Evolutionary conservation across 345 rosid genomes (phyloP), one percentile per base, ranked within the genome.

Genomic region (Arabis alpina): DNA sequence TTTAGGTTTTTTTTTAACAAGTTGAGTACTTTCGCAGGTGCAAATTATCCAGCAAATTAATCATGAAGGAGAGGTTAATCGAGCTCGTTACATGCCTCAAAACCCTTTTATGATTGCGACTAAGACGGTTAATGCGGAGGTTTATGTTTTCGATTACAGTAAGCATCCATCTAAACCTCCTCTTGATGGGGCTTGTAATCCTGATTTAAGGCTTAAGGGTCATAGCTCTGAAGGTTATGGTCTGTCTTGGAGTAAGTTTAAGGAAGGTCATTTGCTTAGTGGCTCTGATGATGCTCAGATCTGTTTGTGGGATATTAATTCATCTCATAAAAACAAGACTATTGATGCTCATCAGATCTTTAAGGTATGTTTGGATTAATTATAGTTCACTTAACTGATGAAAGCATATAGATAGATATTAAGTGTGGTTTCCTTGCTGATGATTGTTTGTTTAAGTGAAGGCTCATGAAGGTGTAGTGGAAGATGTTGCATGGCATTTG

Each of bases 391-490:
- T 54, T 36, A 15, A 16, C 2, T 12, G 13, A 32, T 30, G 27
- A 34, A 61, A 61, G 49, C 39, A 47, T 30, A 8, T 53, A 12
- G 61, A 43, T 4, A 44, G 53, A 41, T 15, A 13, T 54, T 52
- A 14, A 47, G 54, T 54, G 23, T 45, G 51, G 40, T 16, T 52
- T 30, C 30, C 9, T 3, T 45, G 8, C 57, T 70, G 66, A 65
- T 66, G 41, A 57, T 36, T 58, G 0, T 54, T 59, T 62, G 43
- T 36, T 73, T 2, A 64, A 28, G 12, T 76, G 12, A 19, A 92
- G 98, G 96, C 91, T 61, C 99, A 95, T 60, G 99, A 95, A 82
- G 98, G 99, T 27, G 98, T 95, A 5, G 99, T 92, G 10, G 99
- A 95, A 83, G 99, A 95, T 81, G 99, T 95, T 1, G 98, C 99